phyloP scores from a whole-genome alignment of 345 rosid species.

The Euphorbia tirucalli region DNA sequence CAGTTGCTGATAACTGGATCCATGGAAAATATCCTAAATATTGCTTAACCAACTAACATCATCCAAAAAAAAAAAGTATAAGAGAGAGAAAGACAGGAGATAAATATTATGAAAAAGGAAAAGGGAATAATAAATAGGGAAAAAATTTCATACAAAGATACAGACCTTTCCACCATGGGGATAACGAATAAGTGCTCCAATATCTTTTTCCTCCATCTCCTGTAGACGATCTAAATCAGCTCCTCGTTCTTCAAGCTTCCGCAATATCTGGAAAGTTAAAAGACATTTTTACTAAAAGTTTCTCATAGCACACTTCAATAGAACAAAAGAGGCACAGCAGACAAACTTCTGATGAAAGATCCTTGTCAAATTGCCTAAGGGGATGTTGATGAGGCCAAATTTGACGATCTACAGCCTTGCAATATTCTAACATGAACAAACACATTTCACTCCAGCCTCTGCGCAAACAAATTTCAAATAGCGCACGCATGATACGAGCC shows the following conservation, averaged over 20 bases:
- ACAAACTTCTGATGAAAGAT: slow-evolving; percentile 75
- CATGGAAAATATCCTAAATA: slow-evolving; percentile 78
- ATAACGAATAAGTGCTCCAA: slow-evolving; percentile 89
- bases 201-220: slow-evolving; percentile 95
- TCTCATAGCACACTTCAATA: slow-evolving; percentile 14
- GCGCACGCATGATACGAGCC: slow-evolving; percentile 95
- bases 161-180: slow-evolving; percentile 89
- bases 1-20: slow-evolving; percentile 74
- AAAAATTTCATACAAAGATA: neutral
- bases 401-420: slow-evolving; percentile 98
- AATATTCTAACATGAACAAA: slow-evolving; percentile 86
- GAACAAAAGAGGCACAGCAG: slow-evolving; percentile 10
- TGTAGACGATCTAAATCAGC: slow-evolving; percentile 72
- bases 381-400: slow-evolving; percentile 97
- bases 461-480: slow-evolving; percentile 90
- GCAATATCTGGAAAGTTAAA: slow-evolving; percentile 51
- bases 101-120: slow-evolving; percentile 1
- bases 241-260: slow-evolving; percentile 96
- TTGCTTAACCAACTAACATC: slow-evolving; percentile 88
- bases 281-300: slow-evolving; percentile 24
- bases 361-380: slow-evolving; percentile 89
- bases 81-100: no score
- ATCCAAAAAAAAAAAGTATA: slow-evolving; percentile 19
- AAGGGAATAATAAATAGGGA: neutral
- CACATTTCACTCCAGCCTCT: slow-evolving; percentile 94